Conservation (phyloP, 768 basidiomycete species). For the Candolleomyces aberdarensis region DNA sequence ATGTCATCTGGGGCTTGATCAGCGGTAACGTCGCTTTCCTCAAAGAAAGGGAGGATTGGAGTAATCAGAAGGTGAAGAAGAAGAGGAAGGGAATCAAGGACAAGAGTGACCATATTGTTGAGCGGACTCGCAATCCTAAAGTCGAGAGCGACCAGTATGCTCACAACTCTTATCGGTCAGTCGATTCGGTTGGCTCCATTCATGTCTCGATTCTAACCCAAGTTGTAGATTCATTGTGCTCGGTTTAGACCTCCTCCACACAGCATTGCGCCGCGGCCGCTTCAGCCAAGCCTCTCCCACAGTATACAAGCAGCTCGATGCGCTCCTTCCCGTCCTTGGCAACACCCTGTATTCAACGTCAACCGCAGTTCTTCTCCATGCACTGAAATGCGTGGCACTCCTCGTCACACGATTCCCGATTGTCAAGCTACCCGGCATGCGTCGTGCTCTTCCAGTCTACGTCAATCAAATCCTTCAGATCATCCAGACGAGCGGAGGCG, state of each 20-base stretch:
- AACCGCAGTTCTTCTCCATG: conserved; percentile 68
- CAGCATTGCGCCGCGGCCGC: conserved; percentile 79
- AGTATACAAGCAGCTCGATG: conserved; percentile 80
- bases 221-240: conserved; percentile 76
- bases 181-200: conserved; percentile 1
- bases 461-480: conserved; percentile 82
- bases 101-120: conserved; percentile 67
- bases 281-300: conserved; percentile 79
- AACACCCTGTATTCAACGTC: conserved; percentile 88
- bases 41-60: conserved; percentile 48
- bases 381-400: conserved; percentile 75
- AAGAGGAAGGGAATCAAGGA: conserved; percentile 34
- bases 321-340: conserved; percentile 84
- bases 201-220: conserved; percentile 4
- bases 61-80: conserved; percentile 34
- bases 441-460: conserved; percentile 74
- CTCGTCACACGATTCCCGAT: conserved; percentile 79
- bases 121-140: conserved; percentile 64
- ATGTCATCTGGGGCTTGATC: conserved; percentile 70
- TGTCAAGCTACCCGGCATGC: conserved; percentile 48
- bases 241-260: conserved; percentile 87
- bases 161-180: conserved; percentile 85
- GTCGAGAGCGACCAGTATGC: conserved; percentile 66
- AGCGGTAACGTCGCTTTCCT: conserved; percentile 89
- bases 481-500: conserved; percentile 73